phyloP scores from a whole-genome alignment of 2,329 filamentous ascomycete genomes.

The Chaetomiaceae sp. region DNA sequence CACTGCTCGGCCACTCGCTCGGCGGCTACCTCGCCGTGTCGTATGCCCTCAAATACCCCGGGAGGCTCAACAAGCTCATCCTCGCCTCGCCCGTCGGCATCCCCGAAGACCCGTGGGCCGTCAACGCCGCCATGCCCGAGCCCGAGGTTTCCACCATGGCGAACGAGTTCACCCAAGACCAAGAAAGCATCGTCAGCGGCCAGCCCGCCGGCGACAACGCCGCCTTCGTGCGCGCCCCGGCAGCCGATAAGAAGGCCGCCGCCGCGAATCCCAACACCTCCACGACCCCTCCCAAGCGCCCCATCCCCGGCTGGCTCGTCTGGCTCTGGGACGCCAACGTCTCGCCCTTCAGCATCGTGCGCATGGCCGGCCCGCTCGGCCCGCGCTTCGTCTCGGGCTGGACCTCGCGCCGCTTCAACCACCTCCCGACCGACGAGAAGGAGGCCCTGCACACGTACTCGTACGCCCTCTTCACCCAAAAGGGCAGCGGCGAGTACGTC shows the following conservation, averaged over 20 bases:
- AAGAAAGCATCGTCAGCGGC: conserved; percentile 45
- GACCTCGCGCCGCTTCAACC: conserved; percentile 88
- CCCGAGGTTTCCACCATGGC: conserved; percentile 66
- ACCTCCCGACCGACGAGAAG: conserved; percentile 74
- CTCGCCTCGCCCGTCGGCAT: conserved; percentile 91
- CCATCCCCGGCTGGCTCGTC: conserved; percentile 77
- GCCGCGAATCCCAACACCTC: conserved; percentile 28
- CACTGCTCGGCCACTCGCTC: conserved; percentile 84
- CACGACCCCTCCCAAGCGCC: conserved; percentile 42
- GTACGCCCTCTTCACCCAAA: conserved; percentile 88
- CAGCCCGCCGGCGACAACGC: conserved; percentile 32
- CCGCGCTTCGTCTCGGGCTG: conserved; percentile 90
- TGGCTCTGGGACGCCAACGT: conserved; percentile 98
- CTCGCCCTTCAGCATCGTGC: conserved; percentile 87
- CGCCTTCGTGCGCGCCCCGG: conserved; percentile 21
- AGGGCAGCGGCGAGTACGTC: conserved; percentile 89
- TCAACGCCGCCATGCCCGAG: conserved; percentile 74
- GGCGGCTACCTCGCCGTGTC: conserved; percentile 93
- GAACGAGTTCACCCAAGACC: conserved; percentile 76
- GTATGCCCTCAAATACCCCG: conserved; percentile 95
- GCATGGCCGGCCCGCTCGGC: conserved; percentile 82
- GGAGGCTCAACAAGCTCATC: conserved; percentile 90
- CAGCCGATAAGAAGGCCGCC: conserved; percentile 30
- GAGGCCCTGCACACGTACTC: conserved; percentile 87
- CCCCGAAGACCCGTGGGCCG: conserved; percentile 87